Percentiles rank a stretch among this genome's conserved stretches.
Conservation (phyloP, 352 stramenopile species). For the Thraustochytrium sp. region DNA sequence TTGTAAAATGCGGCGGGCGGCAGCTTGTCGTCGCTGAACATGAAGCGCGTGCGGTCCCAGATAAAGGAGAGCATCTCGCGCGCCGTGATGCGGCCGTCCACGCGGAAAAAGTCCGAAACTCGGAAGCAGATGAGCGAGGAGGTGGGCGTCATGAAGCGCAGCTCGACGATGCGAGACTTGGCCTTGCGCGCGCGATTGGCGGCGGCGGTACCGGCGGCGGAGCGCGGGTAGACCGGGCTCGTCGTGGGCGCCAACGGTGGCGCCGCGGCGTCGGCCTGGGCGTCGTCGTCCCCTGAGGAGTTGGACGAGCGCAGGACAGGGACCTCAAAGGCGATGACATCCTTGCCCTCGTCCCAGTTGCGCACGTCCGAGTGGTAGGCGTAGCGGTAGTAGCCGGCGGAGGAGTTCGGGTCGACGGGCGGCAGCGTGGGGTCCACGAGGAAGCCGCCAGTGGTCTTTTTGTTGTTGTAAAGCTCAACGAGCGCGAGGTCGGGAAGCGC, state of each 20-base stretch:
- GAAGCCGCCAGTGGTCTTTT: background rate
- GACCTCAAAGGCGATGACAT: background rate
- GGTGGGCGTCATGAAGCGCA: background rate
- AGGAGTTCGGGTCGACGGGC: background rate
- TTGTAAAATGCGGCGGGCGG: background rate
- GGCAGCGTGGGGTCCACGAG: background rate
- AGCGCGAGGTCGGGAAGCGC: background rate
- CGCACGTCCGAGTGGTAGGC: background rate
- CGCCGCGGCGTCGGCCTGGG: background rate
- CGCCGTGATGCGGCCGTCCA: background rate
- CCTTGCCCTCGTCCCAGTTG: background rate
- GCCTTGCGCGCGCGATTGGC: background rate
- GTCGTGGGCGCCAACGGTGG: background rate
- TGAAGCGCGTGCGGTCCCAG: background rate
- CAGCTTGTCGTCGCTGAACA: slow-evolving; percentile 8
- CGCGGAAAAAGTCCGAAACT: slow-evolving; percentile 4
- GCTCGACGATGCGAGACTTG: background rate
- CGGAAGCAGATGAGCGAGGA: background rate
- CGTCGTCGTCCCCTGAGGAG: background rate
- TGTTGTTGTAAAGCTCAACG: slow-evolving; percentile 16
- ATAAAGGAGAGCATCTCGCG: background rate
- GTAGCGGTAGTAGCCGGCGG: background rate
- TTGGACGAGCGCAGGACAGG: background rate
- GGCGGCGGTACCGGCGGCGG: background rate
- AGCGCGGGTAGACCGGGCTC: too few relatives aligned